phyloP scores from a whole-genome alignment of 345 rosid species.

The Aegle marmelos region DNA sequence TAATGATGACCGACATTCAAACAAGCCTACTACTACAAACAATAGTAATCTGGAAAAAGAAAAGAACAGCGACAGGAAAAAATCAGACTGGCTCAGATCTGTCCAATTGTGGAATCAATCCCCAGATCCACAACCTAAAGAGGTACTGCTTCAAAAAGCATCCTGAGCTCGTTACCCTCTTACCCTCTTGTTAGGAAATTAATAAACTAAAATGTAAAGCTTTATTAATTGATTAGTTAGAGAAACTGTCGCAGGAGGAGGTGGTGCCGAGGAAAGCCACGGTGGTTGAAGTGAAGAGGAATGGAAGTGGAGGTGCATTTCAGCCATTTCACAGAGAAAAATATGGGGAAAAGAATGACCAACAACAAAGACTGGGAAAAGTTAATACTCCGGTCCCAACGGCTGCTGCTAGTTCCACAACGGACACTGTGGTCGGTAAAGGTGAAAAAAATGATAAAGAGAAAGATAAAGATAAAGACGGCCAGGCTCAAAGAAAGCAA shows the following conservation, averaged over 20 bases:
- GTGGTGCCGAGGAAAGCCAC: slow-evolving; percentile 45
- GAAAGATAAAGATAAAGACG: slow-evolving; percentile 29
- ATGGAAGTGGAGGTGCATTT: slow-evolving; percentile 68
- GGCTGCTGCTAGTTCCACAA: slow-evolving; percentile 51
- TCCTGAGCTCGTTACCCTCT: no score
- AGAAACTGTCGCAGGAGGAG: slow-evolving; percentile 38
- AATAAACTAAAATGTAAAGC: not conserved
- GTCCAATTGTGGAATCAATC: slow-evolving; percentile 88
- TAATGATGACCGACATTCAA: slow-evolving; percentile 45
- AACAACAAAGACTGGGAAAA: slow-evolving; percentile 31
- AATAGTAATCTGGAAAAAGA: slow-evolving; percentile 7
- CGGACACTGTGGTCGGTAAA: slow-evolving; percentile 21
- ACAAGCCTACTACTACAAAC: slow-evolving; percentile 25
- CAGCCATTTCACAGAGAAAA: slow-evolving; percentile 68
- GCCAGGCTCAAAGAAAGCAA: slow-evolving; percentile 58
- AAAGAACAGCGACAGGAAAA: slow-evolving; percentile 44
- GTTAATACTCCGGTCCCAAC: slow-evolving; percentile 28
- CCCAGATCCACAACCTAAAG: slow-evolving; percentile 49
- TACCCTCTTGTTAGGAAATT: slow-evolving; percentile 1
- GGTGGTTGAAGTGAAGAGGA: slow-evolving; percentile 66
- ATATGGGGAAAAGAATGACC: slow-evolving; percentile 26
- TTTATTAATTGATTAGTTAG: not conserved
- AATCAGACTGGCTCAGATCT: slow-evolving; percentile 98
- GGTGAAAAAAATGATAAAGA: not conserved
- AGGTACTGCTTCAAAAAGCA: slow-evolving; percentile 22